Base-by-base conservation (phyloP, 1,284 basidiomycete genomes). In the Austroboletus niveus region DNA sequence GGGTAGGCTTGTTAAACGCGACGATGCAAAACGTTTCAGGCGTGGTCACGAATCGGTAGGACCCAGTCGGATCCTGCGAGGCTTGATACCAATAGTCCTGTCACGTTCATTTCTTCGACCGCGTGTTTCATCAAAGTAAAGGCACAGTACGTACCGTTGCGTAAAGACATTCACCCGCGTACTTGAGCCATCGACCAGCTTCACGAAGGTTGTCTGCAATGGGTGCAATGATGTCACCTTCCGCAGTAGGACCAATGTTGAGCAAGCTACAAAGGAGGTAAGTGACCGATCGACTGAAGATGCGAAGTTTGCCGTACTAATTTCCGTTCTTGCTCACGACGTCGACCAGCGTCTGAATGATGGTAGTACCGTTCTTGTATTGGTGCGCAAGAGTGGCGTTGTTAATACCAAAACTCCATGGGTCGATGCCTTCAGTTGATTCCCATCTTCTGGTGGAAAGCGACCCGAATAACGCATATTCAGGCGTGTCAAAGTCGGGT, bases 291-390 rank as follows among this genome's bases (percentile, higher is more conserved):
- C 11, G 2, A 29, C n/a, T n/a, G 24, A 31, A 24, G 44, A 22
- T 4, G 65, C 64, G 31, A 79, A 2, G 24, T 4, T 4, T 4
- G 29, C 27, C 74, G 59, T 52, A 78, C 76, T 72, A 80, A 59
- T 81, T 81, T 10, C 80, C 79, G 50, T 79, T 78, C 67, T 81
- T 81, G 32, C 77, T 77, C 22, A 75, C 76, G 51, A 83, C 76
- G 56, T 82, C 80, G 14, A 82, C 72, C 42, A 82, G 59, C 0
- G 72, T 77, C 48, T 77, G 77, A 5, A 82, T 64, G 35, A 82
- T 76, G 8, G 72, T 72, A 2, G 75, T 69, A 0, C 72, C 74
- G 51, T 74, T 76, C 66, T 76, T 79, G 57, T 81, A 82, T 51
- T 77, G 64, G n/a, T 65, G 65, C 5, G 70, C 65, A 45, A 69